Evolutionary conservation across 768 basidiomycete genomes (phyloP).

Genomic region (Kwoniella sp.): DNA sequence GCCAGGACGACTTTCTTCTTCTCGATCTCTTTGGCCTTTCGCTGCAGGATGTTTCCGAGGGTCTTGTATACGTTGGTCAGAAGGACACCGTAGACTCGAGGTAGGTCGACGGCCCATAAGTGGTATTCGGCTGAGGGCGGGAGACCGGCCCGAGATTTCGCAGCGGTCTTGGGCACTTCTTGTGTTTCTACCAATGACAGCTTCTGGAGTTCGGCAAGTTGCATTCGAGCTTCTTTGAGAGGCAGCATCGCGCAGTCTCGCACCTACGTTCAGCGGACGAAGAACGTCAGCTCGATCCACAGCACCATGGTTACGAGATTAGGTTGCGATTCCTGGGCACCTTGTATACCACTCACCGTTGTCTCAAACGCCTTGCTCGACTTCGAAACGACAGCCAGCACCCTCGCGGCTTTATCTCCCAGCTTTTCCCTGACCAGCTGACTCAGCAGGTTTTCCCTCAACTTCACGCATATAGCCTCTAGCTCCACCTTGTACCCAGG

Average conservation of each 20-base stretch:
- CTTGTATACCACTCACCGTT: constrained; percentile 65
- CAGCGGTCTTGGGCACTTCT: constrained; percentile 87
- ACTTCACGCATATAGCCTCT: constrained; percentile 55
- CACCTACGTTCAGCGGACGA: constrained; percentile 62
- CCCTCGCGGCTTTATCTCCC: constrained; percentile 78
- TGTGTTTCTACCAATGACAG: constrained; percentile 86
- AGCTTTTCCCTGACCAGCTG: constrained; percentile 67
- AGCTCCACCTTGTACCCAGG: constrained; percentile 41
- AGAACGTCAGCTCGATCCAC: constrained; percentile 6
- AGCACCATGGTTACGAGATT: too few relatives aligned
- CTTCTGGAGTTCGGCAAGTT: constrained; percentile 75
- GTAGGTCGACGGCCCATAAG: constrained; percentile 90
- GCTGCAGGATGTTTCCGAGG: constrained; percentile 76
- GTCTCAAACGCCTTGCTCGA: constrained; percentile 94
- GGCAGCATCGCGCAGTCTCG: constrained; percentile 92
- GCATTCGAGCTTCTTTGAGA: constrained; percentile 78
- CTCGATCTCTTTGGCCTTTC: constrained; percentile 73
- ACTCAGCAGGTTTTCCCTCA: constrained; percentile 70
- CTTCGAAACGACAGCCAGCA: constrained; percentile 74
- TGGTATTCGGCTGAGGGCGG: constrained; percentile 40
- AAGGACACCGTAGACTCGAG: constrained; percentile 77
- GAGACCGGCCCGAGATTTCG: constrained; percentile 70
- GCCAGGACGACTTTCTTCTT: constrained; percentile 73
- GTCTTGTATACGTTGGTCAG: constrained; percentile 84
- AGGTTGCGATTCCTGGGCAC: background rate